Base-by-base conservation (phyloP, 495 filamentous ascomycete genomes). In the Zalerion maritima region DNA sequence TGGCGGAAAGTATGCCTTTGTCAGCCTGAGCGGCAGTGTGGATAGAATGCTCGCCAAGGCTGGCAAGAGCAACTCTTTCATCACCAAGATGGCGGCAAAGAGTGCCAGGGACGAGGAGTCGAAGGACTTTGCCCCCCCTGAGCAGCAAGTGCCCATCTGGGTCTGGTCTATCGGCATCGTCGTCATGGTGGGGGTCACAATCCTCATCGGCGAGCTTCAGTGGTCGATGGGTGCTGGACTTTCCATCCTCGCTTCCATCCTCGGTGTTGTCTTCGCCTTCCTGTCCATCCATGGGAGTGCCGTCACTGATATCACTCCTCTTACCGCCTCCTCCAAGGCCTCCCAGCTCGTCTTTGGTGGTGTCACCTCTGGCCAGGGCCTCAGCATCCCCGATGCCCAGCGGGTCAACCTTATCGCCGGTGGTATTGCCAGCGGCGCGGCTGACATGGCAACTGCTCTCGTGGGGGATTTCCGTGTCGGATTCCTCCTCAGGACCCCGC, bases 221-320 rank as follows among this genome's bases (percentile, higher is more conserved):
- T 77, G 64, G 50, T 57, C 68, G 3, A 73, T 73, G 57, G 52
- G 69, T 34, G 57, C 69, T 4, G 73, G 73, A 21, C 50, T 72
- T 32, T 70, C 68, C 9, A 54, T 80, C 28, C 54, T 80, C 18
- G 67, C 73, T 15, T 56, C 68, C 37, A 20, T 78, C 17, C 52
- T 80, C 16, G 69, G 71, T 26, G 73, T 78, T 58, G 46, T 78
- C 45, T 78, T 78, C 49, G 68, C 72, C 9, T 79, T 78, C 56
- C 52, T 79, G 24, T 69, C 68, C 33, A 73, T 76, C 38, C 71
- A 78, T 46, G 68, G 69, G 43, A 66, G 66, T 10, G 72, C 66
- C 18, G 59, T 63, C 18, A 75, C 73, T 6, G 72, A 77, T 36
- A 60, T 65, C 35, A 74, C 69, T 0, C 75, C 75, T 4, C 51